Conservation (phyloP, 257 asterid genomes). For the Cruciata laevipes region DNA sequence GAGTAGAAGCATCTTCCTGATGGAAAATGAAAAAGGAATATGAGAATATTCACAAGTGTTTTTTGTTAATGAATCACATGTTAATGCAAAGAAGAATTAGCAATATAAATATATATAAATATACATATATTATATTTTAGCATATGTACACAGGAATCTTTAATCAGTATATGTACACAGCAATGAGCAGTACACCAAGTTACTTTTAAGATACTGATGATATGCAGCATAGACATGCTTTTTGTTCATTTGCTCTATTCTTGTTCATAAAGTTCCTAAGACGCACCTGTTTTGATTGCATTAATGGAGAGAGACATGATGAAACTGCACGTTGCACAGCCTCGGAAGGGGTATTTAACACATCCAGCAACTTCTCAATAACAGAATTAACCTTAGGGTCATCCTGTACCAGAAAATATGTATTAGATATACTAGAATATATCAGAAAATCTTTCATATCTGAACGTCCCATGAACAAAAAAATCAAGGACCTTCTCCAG, state of each 20-base stretch:
- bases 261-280: conserved; percentile 7
- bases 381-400: conserved; percentile 97
- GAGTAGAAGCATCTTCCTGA: conserved; percentile 85
- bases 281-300: conserved; percentile 87
- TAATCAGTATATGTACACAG: not conserved
- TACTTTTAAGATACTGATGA: not conserved
- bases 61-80: not conserved
- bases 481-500: conserved; percentile 56
- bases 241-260: conserved; percentile 6
- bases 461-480: not conserved
- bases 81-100: not conserved
- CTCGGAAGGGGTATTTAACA: conserved; percentile 92
- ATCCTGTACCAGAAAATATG: conserved; percentile 39
- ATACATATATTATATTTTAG: no score
- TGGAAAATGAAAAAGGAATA: conserved; percentile 11
- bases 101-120: no score
- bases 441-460: conserved; percentile 9
- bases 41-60: not conserved
- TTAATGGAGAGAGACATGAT: conserved; percentile 82
- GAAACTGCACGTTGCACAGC: conserved; percentile 98
- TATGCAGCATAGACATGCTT: not conserved
- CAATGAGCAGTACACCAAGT: no score
- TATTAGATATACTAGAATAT: conserved; percentile 3
- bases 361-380: conserved; percentile 94
- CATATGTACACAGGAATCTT: no score